Evolutionary conservation across 352 stramenopile species (phyloP).

Genomic region (Phytophthora quininea): DNA sequence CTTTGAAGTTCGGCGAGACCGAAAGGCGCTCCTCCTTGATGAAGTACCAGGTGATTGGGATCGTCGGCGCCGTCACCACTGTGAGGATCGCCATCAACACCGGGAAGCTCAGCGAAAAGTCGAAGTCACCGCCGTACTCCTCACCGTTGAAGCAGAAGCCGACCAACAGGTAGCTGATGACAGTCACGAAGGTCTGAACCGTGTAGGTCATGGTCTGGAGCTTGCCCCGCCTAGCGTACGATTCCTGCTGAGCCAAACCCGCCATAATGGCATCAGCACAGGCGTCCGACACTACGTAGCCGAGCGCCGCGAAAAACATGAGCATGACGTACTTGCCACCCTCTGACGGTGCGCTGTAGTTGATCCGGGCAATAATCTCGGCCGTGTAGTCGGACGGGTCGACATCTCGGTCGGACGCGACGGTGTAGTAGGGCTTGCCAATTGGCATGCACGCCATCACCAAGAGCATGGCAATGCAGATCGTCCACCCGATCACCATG

Average conservation of each 20-base stretch:
- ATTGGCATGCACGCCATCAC: conserved; percentile 47
- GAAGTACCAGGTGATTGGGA: conserved; percentile 56
- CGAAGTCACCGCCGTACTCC: conserved; percentile 46
- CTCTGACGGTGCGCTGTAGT: conserved; percentile 38
- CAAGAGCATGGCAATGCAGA: conserved; percentile 47
- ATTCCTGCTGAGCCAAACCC: conserved; percentile 59
- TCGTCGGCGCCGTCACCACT: conserved; percentile 38
- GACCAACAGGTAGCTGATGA: conserved; percentile 46
- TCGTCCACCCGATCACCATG: conserved; percentile 60
- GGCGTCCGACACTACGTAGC: conserved; percentile 54
- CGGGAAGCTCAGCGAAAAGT: conserved; percentile 44
- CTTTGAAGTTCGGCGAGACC: conserved; percentile 24
- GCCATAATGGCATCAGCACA: conserved; percentile 58
- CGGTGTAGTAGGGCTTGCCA: conserved; percentile 50
- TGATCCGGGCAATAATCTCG: conserved; percentile 38
- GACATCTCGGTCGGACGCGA: conserved; percentile 32
- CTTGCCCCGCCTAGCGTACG: conserved; percentile 43
- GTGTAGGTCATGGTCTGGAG: conserved; percentile 58
- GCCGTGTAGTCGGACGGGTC: conserved; percentile 34
- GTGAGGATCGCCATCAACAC: conserved; percentile 40
- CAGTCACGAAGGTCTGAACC: conserved; percentile 41
- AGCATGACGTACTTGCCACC: conserved; percentile 47
- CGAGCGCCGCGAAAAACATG: conserved; percentile 51
- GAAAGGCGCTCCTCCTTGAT: conserved; percentile 34
- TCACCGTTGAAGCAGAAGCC: conserved; percentile 52